Conservation (phyloP, 345 rosid species). For the Ceriops zippeliana region DNA sequence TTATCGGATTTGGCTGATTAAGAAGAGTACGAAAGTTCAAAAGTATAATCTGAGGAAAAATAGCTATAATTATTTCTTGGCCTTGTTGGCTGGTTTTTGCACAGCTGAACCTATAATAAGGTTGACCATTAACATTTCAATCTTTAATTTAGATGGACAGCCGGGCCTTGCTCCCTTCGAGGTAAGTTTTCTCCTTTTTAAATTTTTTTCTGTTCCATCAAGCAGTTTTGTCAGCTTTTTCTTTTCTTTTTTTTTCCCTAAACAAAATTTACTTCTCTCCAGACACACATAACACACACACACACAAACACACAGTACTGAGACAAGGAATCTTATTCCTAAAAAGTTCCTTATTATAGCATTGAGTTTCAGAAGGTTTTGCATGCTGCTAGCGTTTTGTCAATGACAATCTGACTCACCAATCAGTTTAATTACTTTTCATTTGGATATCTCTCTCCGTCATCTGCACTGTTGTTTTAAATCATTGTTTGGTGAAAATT, state of each 20-base stretch:
- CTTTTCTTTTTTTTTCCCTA: too few relatives aligned
- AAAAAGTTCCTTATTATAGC: too few relatives aligned
- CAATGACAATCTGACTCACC: not conserved
- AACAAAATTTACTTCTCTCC: too few relatives aligned
- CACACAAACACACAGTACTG: too few relatives aligned
- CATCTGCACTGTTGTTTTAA: not conserved
- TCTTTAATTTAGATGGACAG: conserved; percentile 27
- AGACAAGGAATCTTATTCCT: too few relatives aligned
- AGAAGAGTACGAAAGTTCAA: conserved; percentile 15
- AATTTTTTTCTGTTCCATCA: too few relatives aligned
- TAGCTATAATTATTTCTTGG: conserved; percentile 25
- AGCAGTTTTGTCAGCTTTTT: too few relatives aligned
- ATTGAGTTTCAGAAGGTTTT: too few relatives aligned
- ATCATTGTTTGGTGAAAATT: not conserved
- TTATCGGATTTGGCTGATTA: conserved; percentile 27
- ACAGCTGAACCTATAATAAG: conserved; percentile 27
- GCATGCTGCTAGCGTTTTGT: not conserved
- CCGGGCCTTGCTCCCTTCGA: conserved; percentile 25
- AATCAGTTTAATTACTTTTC: not conserved
- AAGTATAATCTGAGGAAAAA: conserved; percentile 23
- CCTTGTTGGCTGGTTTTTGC: conserved; percentile 21
- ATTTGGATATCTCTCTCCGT: too few relatives aligned
- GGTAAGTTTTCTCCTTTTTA: conserved; percentile 9
- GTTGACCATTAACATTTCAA: conserved; percentile 22
- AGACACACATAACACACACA: too few relatives aligned